Evolutionary conservation across 208 protist genomes (phyloP), one percentile per base, ranked within the genome.

Genomic region (Acanthamoeba royreba): DNA sequence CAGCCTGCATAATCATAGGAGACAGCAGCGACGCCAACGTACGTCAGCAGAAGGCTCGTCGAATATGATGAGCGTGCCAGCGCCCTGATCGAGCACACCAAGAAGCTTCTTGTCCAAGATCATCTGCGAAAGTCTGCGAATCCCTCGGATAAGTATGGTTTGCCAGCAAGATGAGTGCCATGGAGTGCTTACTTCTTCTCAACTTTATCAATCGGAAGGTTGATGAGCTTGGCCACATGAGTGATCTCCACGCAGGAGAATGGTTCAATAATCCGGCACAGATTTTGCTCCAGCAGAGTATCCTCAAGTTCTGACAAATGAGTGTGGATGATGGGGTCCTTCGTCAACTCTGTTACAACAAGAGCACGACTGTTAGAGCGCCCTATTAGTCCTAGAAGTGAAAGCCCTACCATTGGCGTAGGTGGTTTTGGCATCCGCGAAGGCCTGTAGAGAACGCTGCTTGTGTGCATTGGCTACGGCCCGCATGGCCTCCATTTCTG

Each of bases 41-140:
- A 93, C 89, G 81, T 95, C 94, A 25, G 42, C 42, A 47, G 58
- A 66, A 43, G 17, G 11, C 69, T 97, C 94, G 25, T 96, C 93
- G 43, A 97, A 97, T n/a, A 97, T 63, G 63, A 96, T 97, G 35
- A 97, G 92, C 46, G 92, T 96, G 53, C 94, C 96, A 25, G 95
- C 95, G 55, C 97, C 98, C 94, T 98, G 98, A 94, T 98, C 97
- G 28, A 98, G 94, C 55, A 98, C 98, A 77, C 99, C 99, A 49
- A 95, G 93, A 58, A 99, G 97, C 95, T 99, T 99, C 52, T 99
- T 98, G 96, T 99, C 99, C 0, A 99, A 96, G 93, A 99, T 99
- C 95, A 99, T 99, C 94, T 99, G 98, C 35, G 98, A 99, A 0
- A 99, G 96, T 88, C 97, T 98, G 55, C 33, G 31, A 25, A 63